These are phyloP conservation scores for Yamadazyma scolyti DNA, from an alignment of 805 yeast genomes.

Conservation along the genomic window DNA sequence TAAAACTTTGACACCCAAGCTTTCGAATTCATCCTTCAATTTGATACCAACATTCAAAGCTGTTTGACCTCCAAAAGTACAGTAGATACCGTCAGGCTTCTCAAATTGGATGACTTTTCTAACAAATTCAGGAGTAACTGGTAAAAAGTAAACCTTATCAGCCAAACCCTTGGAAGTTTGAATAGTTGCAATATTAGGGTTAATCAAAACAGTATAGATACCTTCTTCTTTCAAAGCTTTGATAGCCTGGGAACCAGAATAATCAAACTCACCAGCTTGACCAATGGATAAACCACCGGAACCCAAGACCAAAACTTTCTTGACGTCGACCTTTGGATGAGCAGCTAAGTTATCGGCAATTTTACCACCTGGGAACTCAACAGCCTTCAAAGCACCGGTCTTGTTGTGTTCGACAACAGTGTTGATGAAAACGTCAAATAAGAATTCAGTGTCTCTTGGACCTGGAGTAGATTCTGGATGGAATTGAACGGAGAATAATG, in stretches of 20 bases:
- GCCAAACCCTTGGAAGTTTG: slow-evolving; percentile 95
- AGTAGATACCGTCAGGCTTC: slow-evolving; percentile 90
- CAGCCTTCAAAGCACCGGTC: slow-evolving; percentile 61
- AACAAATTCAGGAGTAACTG: slow-evolving; percentile 96
- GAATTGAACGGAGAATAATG: slow-evolving; percentile 96
- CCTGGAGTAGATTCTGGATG: slow-evolving; percentile 99
- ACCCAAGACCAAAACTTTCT: slow-evolving; percentile 91
- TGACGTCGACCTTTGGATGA: slow-evolving; percentile 76
- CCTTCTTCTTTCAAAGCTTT: slow-evolving; percentile 95
- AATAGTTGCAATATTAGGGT: slow-evolving; percentile 95
- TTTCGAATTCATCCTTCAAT: slow-evolving; percentile 89
- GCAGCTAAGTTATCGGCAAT: slow-evolving; percentile 68
- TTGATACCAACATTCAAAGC: slow-evolving; percentile 95
- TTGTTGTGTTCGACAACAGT: slow-evolving; percentile 66
- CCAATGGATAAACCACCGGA: slow-evolving; percentile 97
- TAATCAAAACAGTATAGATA: slow-evolving; percentile 87
- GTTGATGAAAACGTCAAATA: slow-evolving; percentile 88
- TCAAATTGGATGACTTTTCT: slow-evolving; percentile 94
- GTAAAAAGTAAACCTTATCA: slow-evolving; percentile 91
- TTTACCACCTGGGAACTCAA: slow-evolving; percentile 88
- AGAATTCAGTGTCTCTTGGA: slow-evolving; percentile 97
- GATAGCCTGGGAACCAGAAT: slow-evolving; percentile 96
- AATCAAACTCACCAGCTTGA: slow-evolving; percentile 98
- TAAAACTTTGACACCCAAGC: slow-evolving; percentile 88
- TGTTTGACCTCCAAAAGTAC: slow-evolving; percentile 99